Conservation (phyloP, 148 eudicot genomes). For the Fagopyrum homotropicum region DNA sequence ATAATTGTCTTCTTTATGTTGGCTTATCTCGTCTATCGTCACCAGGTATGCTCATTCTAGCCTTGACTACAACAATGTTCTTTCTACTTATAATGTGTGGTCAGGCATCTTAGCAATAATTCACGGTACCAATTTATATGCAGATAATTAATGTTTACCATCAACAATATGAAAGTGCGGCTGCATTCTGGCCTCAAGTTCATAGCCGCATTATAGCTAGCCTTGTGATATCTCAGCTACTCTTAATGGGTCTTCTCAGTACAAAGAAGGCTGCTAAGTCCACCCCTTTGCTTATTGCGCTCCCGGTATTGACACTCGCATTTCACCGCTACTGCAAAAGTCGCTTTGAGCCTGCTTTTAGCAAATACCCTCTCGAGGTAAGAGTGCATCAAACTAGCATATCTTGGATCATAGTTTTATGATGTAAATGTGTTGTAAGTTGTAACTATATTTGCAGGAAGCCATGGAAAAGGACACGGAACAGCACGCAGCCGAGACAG, state of each 20-base stretch:
- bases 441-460: slow-evolving; percentile 40
- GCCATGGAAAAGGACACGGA: slow-evolving; percentile 75
- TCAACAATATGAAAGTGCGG: slow-evolving; percentile 88
- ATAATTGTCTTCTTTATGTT: slow-evolving; percentile 83
- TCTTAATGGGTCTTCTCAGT: slow-evolving; percentile 78
- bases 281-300: slow-evolving; percentile 71
- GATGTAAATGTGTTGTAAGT: too few species aligned
- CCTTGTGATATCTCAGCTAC: slow-evolving; percentile 89
- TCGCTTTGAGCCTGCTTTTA: slow-evolving; percentile 93
- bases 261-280: slow-evolving; percentile 89
- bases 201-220: slow-evolving; percentile 83
- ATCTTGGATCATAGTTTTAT: background rate
- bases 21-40: slow-evolving; percentile 89
- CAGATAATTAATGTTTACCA: slow-evolving; percentile 91
- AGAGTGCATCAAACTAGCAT: background rate
- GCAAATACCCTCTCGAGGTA: slow-evolving; percentile 88
- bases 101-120: background rate
- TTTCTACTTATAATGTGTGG: background rate
- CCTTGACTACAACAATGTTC: background rate
- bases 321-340: slow-evolving; percentile 90
- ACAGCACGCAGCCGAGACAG: slow-evolving; percentile 44
- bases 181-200: slow-evolving; percentile 97
- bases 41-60: slow-evolving; percentile 50
- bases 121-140: background rate
- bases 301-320: slow-evolving; percentile 69